Percentiles rank a stretch among this genome's conserved stretches.
These are phyloP conservation scores for Solanum bukasovii DNA, from an alignment of 257 asterid species.

Conservation along the genomic window DNA sequence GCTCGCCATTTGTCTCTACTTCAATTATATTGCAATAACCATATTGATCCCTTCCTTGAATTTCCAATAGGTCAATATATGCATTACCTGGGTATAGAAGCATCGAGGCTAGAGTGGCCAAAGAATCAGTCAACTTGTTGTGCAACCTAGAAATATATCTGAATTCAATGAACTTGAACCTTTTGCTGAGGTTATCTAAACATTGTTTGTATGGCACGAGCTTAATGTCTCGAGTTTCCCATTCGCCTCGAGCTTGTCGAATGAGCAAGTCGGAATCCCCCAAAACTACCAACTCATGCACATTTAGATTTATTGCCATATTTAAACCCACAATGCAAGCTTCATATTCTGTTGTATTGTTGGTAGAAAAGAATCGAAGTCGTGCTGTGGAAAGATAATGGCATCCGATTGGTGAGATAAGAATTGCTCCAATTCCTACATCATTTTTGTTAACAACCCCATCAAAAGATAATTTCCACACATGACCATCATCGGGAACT, in stretches of 20 bases:
- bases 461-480: background rate
- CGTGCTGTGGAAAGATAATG: background rate
- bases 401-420: background rate
- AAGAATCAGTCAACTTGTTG: no score
- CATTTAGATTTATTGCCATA: background rate
- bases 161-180: background rate
- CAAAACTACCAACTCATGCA: background rate
- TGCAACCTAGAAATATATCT: background rate
- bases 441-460: no score
- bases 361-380: background rate
- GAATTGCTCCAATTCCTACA: background rate
- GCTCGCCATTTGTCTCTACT: background rate
- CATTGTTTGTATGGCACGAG: background rate
- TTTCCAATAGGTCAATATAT: background rate
- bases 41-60: background rate
- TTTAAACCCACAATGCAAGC: background rate
- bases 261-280: no score
- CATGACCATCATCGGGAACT: no score
- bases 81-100: no score
- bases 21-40: no score
- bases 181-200: no score
- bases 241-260: no score
- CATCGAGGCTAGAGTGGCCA: background rate
- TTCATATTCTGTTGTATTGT: background rate
- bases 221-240: background rate